These are phyloP conservation scores for Gleditsia sinensis DNA, from an alignment of 306 rosid species.

Conservation along the genomic window DNA sequence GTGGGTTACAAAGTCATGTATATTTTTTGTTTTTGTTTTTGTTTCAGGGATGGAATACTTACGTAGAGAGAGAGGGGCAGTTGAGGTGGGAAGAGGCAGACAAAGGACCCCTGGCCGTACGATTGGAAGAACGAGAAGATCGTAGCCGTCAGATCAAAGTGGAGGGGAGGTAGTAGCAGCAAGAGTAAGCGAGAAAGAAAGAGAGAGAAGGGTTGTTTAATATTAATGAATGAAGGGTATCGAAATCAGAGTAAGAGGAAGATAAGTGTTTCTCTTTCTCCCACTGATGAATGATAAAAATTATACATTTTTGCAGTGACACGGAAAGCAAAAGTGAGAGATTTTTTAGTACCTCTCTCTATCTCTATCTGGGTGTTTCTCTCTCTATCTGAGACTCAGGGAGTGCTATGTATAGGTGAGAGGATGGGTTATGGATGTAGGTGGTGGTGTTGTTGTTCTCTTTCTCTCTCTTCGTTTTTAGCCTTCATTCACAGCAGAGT, in stretches of 20 bases:
- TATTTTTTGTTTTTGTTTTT: slow-evolving; percentile 13
- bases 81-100: slow-evolving; percentile 37
- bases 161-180: not conserved
- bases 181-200: slow-evolving; percentile 9
- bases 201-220: slow-evolving; percentile 20
- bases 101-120: slow-evolving; percentile 69
- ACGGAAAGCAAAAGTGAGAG: not conserved
- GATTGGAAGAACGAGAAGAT: slow-evolving; percentile 67
- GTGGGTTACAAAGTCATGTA: slow-evolving; percentile 34
- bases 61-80: slow-evolving; percentile 56
- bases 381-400: not conserved
- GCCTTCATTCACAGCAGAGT: slow-evolving; percentile 31
- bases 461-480: not conserved
- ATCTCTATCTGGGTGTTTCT: not conserved
- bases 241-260: slow-evolving; percentile 40
- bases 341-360: not conserved
- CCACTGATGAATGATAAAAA: slow-evolving; percentile 21
- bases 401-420: not conserved
- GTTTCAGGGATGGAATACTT: slow-evolving; percentile 41
- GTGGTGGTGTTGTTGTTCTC: not conserved
- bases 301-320: not conserved
- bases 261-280: slow-evolving; percentile 18
- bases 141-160: slow-evolving; percentile 78
- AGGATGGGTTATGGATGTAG: not conserved
- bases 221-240: slow-evolving; percentile 33